Evolutionary conservation across 1,139 yeast genomes (phyloP).

Genomic region (Nematodospora anomalae): DNA sequence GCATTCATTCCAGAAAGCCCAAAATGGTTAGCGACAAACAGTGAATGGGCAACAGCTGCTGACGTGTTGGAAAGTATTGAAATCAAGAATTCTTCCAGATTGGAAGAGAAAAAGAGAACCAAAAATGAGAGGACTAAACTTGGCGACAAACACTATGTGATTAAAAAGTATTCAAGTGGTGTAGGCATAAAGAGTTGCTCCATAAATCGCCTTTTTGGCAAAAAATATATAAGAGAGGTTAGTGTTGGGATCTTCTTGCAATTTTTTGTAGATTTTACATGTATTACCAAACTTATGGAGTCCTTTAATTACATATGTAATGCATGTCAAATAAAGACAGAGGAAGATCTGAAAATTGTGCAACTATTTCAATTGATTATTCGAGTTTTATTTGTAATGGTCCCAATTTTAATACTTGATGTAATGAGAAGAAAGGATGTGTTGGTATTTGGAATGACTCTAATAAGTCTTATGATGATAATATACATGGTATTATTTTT

Average conservation of each 20-base stretch:
- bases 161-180: constrained; percentile 27
- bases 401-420: constrained; percentile 36
- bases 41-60: constrained; percentile 35
- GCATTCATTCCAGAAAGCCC: constrained; percentile 36
- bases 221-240: constrained; percentile 22
- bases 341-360: constrained; percentile 17
- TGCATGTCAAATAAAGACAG: constrained; percentile 28
- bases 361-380: constrained; percentile 25
- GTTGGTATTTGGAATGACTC: constrained; percentile 38
- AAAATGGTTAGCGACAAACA: constrained; percentile 33
- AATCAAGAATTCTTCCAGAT: constrained; percentile 9
- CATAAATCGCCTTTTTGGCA: constrained; percentile 23
- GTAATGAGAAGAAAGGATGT: constrained; percentile 48
- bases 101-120: constrained; percentile 1
- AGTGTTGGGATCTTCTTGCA: constrained; percentile 25
- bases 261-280: constrained; percentile 27
- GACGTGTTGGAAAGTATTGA: constrained; percentile 21
- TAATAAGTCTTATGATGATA: constrained; percentile 10
- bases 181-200: constrained; percentile 21
- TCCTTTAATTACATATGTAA: constrained; percentile 28
- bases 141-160: constrained; percentile 27
- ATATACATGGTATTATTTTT: constrained; percentile 11
- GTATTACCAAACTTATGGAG: constrained; percentile 24
- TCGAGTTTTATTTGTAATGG: constrained; percentile 23
- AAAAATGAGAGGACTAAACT: constrained; percentile 11